Evolutionary conservation across 202 grass and related monocot species (phyloP), one percentile per base, ranked within the genome.

Genomic region (Elaeis oleifera): DNA sequence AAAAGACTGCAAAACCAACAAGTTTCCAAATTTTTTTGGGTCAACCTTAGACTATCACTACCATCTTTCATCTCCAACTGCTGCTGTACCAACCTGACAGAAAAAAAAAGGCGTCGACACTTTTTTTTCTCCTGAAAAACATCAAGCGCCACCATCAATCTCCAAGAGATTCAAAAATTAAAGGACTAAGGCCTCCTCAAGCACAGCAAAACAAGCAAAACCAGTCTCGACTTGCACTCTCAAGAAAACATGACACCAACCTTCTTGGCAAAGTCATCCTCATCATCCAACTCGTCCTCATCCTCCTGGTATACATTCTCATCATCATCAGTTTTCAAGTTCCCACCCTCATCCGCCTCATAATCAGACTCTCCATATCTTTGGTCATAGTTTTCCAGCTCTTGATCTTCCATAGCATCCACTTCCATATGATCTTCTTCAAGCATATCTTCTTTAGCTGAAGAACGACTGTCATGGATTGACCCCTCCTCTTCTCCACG

Each of bases 241-340:
- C 69, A 90, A 1, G 86, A 79, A 61, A 90, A 79, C 72, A 90
- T 63, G 50, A 73, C 79, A 3, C 80, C 70, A 23, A 90, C 79
- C 69, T 80, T 90, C 58, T 64, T 76, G 0, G 82, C 69, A 3
- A 90, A 90, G 9, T 90, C 86, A 0, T 85, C 86, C 0, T 85
- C 86, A 0, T 90, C 86, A 14, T 85, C 86, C 26, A 80, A 54
- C 5, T 89, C 78, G 0, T 85, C 75, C 54, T 82, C 78, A 2
- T 79, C 68, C 13, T 65, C 81, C 26, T 76, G 78, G 59, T 70
- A 82, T 9, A 71, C 74, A 6, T 75, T 84, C 20, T 81, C 81
- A 0, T 78, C 81, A 9, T 84, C 72, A 0, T 76, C 67, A 2
- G 71, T 72, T 0, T 62, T 44, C 36, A 44, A 13, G 36, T 44